Evolutionary conservation across 1,284 basidiomycete genomes (phyloP).

Genomic region (Cryptococcus amylolentus): DNA sequence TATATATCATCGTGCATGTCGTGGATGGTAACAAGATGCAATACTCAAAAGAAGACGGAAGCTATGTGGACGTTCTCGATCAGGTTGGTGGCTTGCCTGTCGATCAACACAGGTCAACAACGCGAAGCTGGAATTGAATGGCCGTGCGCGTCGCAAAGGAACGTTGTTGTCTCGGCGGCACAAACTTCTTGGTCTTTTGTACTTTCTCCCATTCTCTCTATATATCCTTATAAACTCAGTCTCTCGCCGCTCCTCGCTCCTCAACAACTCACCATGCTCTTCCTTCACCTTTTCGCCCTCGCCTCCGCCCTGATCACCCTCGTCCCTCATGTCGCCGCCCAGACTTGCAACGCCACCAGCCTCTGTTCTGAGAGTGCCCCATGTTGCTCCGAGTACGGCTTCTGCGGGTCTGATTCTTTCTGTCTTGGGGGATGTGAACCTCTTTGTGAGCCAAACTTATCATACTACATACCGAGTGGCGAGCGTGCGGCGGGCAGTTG

Average conservation of each 20-base stretch:
- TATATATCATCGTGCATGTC: too few relatives aligned
- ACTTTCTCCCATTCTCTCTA: too few relatives aligned
- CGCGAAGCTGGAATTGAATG: too few relatives aligned
- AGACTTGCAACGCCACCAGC: slow-evolving; percentile 25
- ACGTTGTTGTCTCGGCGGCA: too few relatives aligned
- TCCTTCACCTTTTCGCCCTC: not conserved
- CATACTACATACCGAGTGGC: not conserved
- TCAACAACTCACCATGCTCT: not conserved
- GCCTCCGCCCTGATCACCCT: slow-evolving; percentile 2
- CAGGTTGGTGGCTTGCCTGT: too few relatives aligned
- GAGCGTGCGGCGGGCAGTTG: not conserved
- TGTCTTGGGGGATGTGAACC: slow-evolving; percentile 81
- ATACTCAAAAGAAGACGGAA: too few relatives aligned
- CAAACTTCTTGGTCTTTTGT: too few relatives aligned
- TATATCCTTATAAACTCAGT: too few relatives aligned
- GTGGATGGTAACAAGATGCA: too few relatives aligned
- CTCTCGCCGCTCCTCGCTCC: not conserved
- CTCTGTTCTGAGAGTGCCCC: slow-evolving; percentile 60
- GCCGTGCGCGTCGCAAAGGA: too few relatives aligned
- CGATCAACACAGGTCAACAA: too few relatives aligned
- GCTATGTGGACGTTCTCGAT: too few relatives aligned
- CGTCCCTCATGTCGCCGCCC: slow-evolving; percentile 13
- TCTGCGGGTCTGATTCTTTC: slow-evolving; percentile 62
- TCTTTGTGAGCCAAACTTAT: slow-evolving; percentile 46
- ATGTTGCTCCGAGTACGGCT: slow-evolving; percentile 74